Base-by-base conservation (phyloP, 805 yeast species). In the Starmera dryadoides region DNA sequence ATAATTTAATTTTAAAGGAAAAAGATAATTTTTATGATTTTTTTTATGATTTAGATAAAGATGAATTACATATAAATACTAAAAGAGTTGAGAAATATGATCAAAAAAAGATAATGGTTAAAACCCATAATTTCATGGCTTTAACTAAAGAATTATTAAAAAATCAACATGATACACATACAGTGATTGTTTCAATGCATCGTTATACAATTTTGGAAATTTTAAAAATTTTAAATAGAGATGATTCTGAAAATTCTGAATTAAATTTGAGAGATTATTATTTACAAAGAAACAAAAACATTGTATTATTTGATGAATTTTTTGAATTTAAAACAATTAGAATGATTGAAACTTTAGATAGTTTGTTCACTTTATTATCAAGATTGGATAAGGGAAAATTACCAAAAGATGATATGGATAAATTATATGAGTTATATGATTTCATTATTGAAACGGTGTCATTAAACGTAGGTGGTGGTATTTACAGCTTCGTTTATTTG, bases 1-100 rank as follows among this genome's bases (percentile, higher is more conserved):
- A 81, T 31, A 82, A 82, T 52, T 73, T 81, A 14, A 71, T 79
- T 31, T 74, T 82, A 52, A 77, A 76, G 49, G 67, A 72, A 25
- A 71, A 71, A 41, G 65, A 63, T 25, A 66, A 65, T 34, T 51
- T 73, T 17, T 81, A 84, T 82, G 85, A 82, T 54, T 55, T 77
- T 25, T 68, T 75, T 43, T 73, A 77, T 41, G 80, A 82, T 53
- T 49, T 82, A 44, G 88, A 81, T 49, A 37, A 66, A 0, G 72
- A 71, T 34, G 69, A 64, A 39, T n/a, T 44, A 31, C 38, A 33
- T 9, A 8, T 16, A 3, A 43, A 48, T 4, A 34, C 36, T 10
- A 23, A 10, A 38, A 40, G 38, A 14, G 15, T 43, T 11, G 33
- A 46, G 26, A 39, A 35, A 26, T 37, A 49, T 49, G 30, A 45